These are phyloP conservation scores for Diaporthe capsici DNA, from an alignment of 2,329 filamentous ascomycete species.

Conservation along the genomic window DNA sequence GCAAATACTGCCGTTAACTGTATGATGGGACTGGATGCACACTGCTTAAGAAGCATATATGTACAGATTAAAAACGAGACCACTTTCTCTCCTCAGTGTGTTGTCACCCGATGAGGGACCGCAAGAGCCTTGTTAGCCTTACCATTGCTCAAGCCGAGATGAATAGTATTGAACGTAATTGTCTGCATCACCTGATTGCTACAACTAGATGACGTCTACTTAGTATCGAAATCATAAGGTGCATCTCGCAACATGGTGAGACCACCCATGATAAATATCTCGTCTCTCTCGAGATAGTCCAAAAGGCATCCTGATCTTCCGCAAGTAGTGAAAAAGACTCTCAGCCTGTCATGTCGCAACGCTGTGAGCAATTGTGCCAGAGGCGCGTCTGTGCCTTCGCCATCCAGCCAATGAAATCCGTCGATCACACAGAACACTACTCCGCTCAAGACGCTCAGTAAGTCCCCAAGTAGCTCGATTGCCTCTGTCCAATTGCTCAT, in stretches of 20 bases:
- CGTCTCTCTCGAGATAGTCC: background rate
- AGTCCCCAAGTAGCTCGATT: slow-evolving; percentile 2
- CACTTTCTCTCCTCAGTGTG: background rate
- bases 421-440: slow-evolving; percentile 28
- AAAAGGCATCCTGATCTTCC: slow-evolving; percentile 38
- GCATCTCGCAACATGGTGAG: background rate
- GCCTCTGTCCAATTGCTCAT: background rate
- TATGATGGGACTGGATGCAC: too few species aligned
- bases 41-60: too few species aligned
- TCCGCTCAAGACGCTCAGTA: background rate
- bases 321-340: slow-evolving; percentile 17
- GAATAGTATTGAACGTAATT: background rate
- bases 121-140: background rate
- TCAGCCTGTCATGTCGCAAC: background rate
- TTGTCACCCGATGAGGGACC: background rate
- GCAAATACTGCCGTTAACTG: too few species aligned
- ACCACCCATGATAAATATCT: background rate
- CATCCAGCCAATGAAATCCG: slow-evolving; percentile 33
- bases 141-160: background rate
- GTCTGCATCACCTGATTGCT: too few species aligned
- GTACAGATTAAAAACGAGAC: too few species aligned
- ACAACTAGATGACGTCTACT: too few species aligned
- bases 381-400: background rate
- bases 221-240: background rate
- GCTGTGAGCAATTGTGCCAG: background rate